Evolutionary conservation across 2,329 filamentous ascomycete genomes (phyloP).

Genomic region (Fusarium camptoceras): DNA sequence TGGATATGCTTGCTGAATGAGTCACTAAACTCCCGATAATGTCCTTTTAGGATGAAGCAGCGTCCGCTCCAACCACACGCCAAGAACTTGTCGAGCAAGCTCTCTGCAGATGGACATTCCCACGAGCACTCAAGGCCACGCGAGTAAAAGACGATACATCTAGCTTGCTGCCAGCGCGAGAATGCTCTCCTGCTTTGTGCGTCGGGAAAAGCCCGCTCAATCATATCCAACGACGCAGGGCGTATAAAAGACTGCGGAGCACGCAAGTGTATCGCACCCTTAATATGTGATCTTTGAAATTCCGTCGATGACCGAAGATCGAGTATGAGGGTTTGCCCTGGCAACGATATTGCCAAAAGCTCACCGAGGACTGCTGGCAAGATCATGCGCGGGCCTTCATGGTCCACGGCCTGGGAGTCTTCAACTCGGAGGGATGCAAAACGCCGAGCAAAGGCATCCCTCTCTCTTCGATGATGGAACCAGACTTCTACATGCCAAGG

Average conservation of each 20-base stretch:
- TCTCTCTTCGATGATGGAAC: conserved; percentile 66
- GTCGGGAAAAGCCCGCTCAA: conserved; percentile 63
- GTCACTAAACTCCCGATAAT: conserved; percentile 66
- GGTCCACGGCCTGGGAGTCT: conserved; percentile 49
- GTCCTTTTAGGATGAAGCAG: conserved; percentile 66
- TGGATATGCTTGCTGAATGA: conserved; percentile 64
- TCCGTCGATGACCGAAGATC: conserved; percentile 62
- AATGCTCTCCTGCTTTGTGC: conserved; percentile 61
- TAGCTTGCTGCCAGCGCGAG: conserved; percentile 59
- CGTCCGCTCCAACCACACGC: conserved; percentile 62
- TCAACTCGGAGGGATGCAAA: conserved; percentile 59
- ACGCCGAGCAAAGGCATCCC: conserved; percentile 59
- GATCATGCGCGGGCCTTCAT: conserved; percentile 59
- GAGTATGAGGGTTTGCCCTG: conserved; percentile 60
- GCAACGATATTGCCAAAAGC: conserved; percentile 62
- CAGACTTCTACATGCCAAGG: conserved; percentile 64
- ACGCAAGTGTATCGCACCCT: conserved; percentile 64
- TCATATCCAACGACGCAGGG: conserved; percentile 61
- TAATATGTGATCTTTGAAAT: conserved; percentile 64
- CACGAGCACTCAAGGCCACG: conserved; percentile 61
- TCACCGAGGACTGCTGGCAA: conserved; percentile 63
- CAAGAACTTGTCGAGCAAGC: conserved; percentile 59
- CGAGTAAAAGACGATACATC: conserved; percentile 66
- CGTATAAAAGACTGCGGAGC: conserved; percentile 62
- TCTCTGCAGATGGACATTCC: conserved; percentile 63